Conservation (phyloP, 768 basidiomycete species). For the Xerocomellus intermedius region DNA sequence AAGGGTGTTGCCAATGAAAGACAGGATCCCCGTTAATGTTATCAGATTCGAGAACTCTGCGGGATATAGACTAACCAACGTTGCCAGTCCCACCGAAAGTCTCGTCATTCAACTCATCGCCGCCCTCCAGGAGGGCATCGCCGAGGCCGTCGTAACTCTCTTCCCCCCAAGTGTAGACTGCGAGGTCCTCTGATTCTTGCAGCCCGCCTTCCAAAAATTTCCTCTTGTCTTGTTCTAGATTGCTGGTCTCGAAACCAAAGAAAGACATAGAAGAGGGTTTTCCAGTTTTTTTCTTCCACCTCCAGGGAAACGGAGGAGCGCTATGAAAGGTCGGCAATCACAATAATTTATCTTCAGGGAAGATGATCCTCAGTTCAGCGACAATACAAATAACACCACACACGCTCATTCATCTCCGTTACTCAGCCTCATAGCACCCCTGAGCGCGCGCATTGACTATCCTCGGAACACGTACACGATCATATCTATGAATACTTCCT, state of each 20-base stretch:
- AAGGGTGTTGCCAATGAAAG: background rate
- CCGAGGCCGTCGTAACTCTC: constrained; percentile 89
- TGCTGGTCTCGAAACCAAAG: constrained; percentile 69
- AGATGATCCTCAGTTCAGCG: constrained; percentile 4
- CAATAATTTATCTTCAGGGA: constrained; percentile 6
- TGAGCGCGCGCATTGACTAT: background rate
- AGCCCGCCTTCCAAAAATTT: constrained; percentile 47
- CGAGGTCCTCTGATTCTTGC: constrained; percentile 74
- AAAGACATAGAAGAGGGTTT: constrained; percentile 60
- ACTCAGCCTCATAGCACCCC: background rate
- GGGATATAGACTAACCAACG: constrained; percentile 61
- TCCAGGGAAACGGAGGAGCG: constrained; percentile 14
- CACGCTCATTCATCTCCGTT: constrained; percentile 14
- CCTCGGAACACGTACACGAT: background rate
- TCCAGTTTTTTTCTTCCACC: constrained; percentile 17
- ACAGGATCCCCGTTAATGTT: background rate
- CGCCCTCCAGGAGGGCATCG: constrained; percentile 82
- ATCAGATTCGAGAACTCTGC: constrained; percentile 13
- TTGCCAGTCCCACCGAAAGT: constrained; percentile 78
- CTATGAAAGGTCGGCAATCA: constrained; percentile 17
- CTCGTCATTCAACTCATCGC: constrained; percentile 94
- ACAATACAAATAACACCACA: constrained; percentile 29
- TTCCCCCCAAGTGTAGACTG: constrained; percentile 91
- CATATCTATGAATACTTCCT: constrained; percentile 17
- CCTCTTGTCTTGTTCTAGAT: constrained; percentile 64